Percentiles rank a stretch among this genome's conserved stretches.
Conservation (phyloP, 805 yeast genomes). For the Suhomyces sp. region DNA sequence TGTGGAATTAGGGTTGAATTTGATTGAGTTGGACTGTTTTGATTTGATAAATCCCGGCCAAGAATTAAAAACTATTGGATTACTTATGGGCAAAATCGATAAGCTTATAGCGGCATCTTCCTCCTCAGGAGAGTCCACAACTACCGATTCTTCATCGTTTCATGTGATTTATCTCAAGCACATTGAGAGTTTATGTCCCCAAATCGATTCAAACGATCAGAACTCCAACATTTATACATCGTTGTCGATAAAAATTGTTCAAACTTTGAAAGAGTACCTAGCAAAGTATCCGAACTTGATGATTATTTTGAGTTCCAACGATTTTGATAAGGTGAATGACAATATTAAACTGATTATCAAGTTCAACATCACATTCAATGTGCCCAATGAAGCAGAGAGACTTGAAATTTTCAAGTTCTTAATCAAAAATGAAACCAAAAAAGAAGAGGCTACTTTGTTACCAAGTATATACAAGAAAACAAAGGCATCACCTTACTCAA, state of each 20-base stretch:
- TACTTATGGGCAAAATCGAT: conserved; percentile 73
- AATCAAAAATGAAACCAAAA: conserved; percentile 20
- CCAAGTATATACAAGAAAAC: background rate
- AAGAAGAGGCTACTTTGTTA: background rate
- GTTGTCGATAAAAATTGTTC: conserved; percentile 52
- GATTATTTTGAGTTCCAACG: conserved; percentile 63
- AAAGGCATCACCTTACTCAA: conserved; percentile 5
- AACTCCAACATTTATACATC: conserved; percentile 39
- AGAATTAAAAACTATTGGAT: conserved; percentile 75
- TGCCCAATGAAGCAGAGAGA: conserved; percentile 80
- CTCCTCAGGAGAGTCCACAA: conserved; percentile 6
- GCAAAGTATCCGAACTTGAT: conserved; percentile 42
- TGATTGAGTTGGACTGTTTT: conserved; percentile 67
- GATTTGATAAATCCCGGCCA: conserved; percentile 66
- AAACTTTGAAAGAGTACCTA: conserved; percentile 55
- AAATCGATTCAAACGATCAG: conserved; percentile 57
- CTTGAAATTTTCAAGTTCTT: conserved; percentile 55
- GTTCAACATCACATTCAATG: conserved; percentile 72
- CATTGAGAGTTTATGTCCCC: conserved; percentile 69
- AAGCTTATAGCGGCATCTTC: conserved; percentile 44
- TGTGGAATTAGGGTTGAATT: conserved; percentile 58
- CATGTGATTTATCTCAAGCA: conserved; percentile 63
- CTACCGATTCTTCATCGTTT: conserved; percentile 15
- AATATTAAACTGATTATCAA: conserved; percentile 63
- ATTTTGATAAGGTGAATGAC: conserved; percentile 66